Base-by-base conservation (phyloP, 805 yeast species). In the Metschnikowia henanensis region DNA sequence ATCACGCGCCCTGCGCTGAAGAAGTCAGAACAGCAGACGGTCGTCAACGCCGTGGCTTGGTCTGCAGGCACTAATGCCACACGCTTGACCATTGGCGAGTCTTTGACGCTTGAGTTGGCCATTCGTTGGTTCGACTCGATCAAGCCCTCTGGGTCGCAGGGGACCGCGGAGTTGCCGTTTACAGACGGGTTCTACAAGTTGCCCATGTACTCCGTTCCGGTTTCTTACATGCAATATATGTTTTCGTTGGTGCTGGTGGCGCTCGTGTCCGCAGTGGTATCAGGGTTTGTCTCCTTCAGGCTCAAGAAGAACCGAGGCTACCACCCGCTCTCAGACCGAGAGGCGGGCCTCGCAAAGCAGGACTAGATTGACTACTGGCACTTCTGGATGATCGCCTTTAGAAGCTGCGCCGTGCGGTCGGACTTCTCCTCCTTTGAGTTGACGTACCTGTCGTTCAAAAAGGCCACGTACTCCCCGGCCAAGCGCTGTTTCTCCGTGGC, bases 1-100 rank as follows among this genome's bases (percentile, higher is more conserved):
- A 60, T 81, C 43, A 61, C 72, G 26, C 64, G 64, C 35, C 68
- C 80, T 13, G 39, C 59, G 5, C 56, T 51, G 20, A 53, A 45
- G 15, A 52, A 52, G n/a, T 52, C 56, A 1, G 64, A 65, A 12
- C 64, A 59, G 43, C 65, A 69, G 44, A 57, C 78, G 5, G 63
- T 83, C 9, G 64, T 84, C 17, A 72, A 82, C 34, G 80, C 81
- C 2, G 61, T 76, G 28, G 84, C 80, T 2, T 83, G 77, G 66
- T 73, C 84, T 9, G 68, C 85, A 5, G 79, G 85, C n/a, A 70
- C 79, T 6, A 78, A 80, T 53, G 75, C 82, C 4, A 74, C 83
- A 2, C 71, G 85, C 47, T 72, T 76, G 30, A 80, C 81, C 16
- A 85, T 85, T 58, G 91, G 90, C 16, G 86, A 82, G 53, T 61